These are phyloP conservation scores for Nadsonia starkeyi-henricii DNA, from an alignment of 1,139 yeast genomes.

Conservation along the genomic window DNA sequence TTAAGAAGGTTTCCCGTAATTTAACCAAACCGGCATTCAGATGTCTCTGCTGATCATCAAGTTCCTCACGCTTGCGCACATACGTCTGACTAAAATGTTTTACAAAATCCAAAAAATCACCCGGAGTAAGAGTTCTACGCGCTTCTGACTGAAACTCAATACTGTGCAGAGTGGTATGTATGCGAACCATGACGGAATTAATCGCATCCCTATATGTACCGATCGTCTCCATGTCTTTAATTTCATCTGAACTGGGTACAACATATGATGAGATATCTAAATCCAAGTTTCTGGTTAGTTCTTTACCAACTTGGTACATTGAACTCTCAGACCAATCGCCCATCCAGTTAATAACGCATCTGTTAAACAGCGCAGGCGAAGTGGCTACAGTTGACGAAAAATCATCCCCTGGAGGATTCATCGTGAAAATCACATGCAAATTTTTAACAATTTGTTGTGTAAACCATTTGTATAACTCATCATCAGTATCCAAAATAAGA, in stretches of 20 bases:
- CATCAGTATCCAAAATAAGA: constrained; percentile 48
- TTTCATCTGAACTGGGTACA: constrained; percentile 19
- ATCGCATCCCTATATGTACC: constrained; percentile 34
- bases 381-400: constrained; percentile 36
- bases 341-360: constrained; percentile 87
- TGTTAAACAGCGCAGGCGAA: constrained; percentile 82
- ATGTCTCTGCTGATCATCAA: constrained; percentile 62
- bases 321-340: constrained; percentile 61
- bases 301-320: constrained; percentile 36
- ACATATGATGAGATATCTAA: constrained; percentile 34
- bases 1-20: constrained; percentile 61
- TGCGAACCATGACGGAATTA: constrained; percentile 32
- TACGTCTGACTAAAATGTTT: constrained; percentile 35
- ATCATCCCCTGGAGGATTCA: constrained; percentile 39
- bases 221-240: constrained; percentile 8
- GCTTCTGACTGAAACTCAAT: constrained; percentile 9
- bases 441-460: constrained; percentile 51
- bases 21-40: constrained; percentile 62
- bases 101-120: constrained; percentile 42
- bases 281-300: constrained; percentile 34
- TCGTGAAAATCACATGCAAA: constrained; percentile 72
- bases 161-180: constrained; percentile 27
- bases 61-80: constrained; percentile 29
- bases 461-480: constrained; percentile 69
- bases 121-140: constrained; percentile 31